Evolutionary conservation across 2,329 filamentous ascomycete species (phyloP), one percentile per base, ranked within the genome.

Genomic region (Sphaerulina musiva): DNA sequence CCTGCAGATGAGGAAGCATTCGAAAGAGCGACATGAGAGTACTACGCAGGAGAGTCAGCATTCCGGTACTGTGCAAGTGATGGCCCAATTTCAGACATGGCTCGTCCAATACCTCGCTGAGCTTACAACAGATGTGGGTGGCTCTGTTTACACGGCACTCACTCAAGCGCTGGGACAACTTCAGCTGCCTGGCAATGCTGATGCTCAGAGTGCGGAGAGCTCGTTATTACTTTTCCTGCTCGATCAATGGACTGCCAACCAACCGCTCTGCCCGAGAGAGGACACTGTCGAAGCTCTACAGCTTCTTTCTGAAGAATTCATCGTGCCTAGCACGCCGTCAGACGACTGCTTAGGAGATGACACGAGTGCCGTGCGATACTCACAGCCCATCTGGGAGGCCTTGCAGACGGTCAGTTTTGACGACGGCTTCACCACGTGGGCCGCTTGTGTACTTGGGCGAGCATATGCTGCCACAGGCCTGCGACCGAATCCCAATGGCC

Each of bases 31-130:
- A 42, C 55, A 58, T 29, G 83, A 87, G 10, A 89, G 83, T 63
- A 92, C 86, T 3, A 92, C 88, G 0, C 89, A 95, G 63, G 88
- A 95, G 67, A 89, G 80, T 55, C 88, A 95, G 62, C 87, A 92
- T 68, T 80, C 80, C 59, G 80, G 80, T 5, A 95, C 89, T 0
- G 83, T 90, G 75, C 81, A 77, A 56, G 92, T 86, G 64, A 86
- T 89, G 6, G 79, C 85, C 57, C 73, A 70, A 1, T 97, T 98
- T 62, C 85, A 91, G 62, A 69, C 74, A 9, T 97, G 91, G 90
- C 81, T 97, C 47, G 79, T 80, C 7, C 74, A 79, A 45, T 90
- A 86, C 61, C 75, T 96, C 3, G 73, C 79, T 12, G 70, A 73
- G 12, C 14, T 38, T 26, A 41, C 53, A 7, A 36, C 29, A n/a